Conservation (phyloP, 2,329 filamentous ascomycete genomes). For the Fonsecaea pugnacius region DNA sequence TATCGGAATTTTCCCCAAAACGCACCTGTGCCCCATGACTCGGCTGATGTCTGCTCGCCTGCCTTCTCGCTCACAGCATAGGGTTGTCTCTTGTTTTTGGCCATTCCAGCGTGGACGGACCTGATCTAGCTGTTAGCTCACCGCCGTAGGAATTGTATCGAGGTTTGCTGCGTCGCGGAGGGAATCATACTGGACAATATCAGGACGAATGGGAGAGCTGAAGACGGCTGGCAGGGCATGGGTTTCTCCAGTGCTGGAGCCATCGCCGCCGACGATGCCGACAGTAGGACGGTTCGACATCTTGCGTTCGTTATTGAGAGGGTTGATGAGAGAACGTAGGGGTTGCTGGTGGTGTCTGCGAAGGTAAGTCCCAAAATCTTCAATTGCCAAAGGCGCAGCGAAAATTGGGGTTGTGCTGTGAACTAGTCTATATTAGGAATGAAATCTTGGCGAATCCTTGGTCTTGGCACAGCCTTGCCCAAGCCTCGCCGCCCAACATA, state of each 20-base stretch:
- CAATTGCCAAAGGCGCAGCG: conserved; percentile 14
- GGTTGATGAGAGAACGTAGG: conserved; percentile 11
- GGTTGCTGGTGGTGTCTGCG: background rate
- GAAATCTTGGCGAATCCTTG: conserved; percentile 16
- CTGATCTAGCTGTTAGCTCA: conserved; percentile 50
- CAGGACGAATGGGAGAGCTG: conserved; percentile 93
- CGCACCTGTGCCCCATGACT: conserved; percentile 99
- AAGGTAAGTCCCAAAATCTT: conserved; percentile 3
- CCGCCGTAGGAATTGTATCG: conserved; percentile 9
- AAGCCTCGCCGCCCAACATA: background rate
- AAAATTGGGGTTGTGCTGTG: conserved; percentile 19
- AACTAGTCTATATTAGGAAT: conserved; percentile 11
- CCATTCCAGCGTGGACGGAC: conserved; percentile 93
- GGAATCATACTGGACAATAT: conserved; percentile 88
- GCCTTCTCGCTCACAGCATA: conserved; percentile 99
- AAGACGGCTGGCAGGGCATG: conserved; percentile 96
- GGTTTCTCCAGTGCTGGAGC: conserved; percentile 84
- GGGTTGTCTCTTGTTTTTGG: conserved; percentile 99
- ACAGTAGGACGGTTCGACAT: conserved; percentile 98
- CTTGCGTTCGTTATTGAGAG: conserved; percentile 30
- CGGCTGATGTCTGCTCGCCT: conserved; percentile 99
- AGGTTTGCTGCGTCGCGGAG: background rate
- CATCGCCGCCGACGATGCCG: conserved; percentile 95
- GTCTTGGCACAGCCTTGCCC: conserved; percentile 13
- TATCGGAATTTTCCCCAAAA: conserved; percentile 43